Evolutionary conservation across 805 yeast species (phyloP), one percentile per base, ranked within the genome.

Genomic region (Ogataea paraovalis): DNA sequence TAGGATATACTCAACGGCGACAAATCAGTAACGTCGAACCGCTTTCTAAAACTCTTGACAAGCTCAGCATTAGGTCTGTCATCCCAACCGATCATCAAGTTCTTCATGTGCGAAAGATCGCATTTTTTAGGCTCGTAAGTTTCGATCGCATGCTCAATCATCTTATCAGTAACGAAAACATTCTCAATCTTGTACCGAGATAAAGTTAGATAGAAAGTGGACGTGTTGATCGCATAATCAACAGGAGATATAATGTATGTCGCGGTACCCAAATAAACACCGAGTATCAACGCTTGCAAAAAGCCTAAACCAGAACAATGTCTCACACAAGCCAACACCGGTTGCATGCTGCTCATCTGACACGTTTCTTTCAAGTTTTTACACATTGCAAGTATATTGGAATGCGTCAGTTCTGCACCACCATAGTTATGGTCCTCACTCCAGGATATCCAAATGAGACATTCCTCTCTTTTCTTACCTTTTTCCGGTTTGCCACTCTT

Each of bases 301-400:
- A 94, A 91, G 0, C 99, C 99, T 23, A 92, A 65, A 0, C 97
- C 97, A 2, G 77, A 68, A 1, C 88, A 79, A 55, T 91, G 92
- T 39, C 95, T 79, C 8, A 88, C 95, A 64, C 96, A 83, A 0
- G 96, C 96, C 38, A 92, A 73, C 6, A 94, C 72, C 0, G 97
- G 84, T 37, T 80, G 78, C 30, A 78, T 75, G 36, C 86, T 77
- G 13, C 83, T 75, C 67, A 94, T 73, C 51, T 88, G 92, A 59
- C 96, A 87, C 0, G 98, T 92, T 61, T 92, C 97, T 57, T 94
- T 92, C 60, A 89, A 76, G 19, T 87, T 86, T 58, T 91, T 89
- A 66, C 97, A 90, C 64, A 87, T 77, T 2, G 88, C 84, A 55
- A 91, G 66, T 12, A 94, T 69, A 43, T 79, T 76, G 37, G 74